Conservation (phyloP, 192 early-diverging fungal species). For the Fimicolochytrium jonesii region DNA sequence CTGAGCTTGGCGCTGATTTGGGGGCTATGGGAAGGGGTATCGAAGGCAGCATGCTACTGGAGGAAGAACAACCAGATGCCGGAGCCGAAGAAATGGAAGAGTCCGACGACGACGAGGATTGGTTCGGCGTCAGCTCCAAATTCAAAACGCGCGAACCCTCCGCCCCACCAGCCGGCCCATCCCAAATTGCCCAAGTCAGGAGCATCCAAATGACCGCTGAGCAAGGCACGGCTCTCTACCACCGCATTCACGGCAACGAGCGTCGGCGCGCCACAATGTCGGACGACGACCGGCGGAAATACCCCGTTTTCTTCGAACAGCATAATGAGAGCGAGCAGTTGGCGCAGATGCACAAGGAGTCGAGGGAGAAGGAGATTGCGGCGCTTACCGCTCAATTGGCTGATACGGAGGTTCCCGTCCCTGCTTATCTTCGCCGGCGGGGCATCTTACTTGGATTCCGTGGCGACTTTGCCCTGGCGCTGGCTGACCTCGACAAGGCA, state of each 20-base stretch:
- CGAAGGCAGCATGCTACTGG: neutral
- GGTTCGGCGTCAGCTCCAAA: neutral
- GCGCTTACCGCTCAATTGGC: conserved; percentile 35
- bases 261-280: conserved; percentile 27
- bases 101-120: neutral
- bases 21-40: no score
- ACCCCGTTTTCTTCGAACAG: conserved; percentile 42
- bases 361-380: conserved; percentile 30
- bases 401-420: conserved; percentile 33
- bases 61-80: neutral
- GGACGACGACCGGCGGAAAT: conserved; percentile 30
- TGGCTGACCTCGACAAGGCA: conserved; percentile 44
- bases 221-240: conserved; percentile 31
- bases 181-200: no score
- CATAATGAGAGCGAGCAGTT: conserved; percentile 20
- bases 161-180: no score
- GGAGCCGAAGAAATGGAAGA: no score
- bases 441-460: conserved; percentile 36
- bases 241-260: conserved; percentile 28
- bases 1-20: no score
- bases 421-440: conserved; percentile 37
- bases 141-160: no score
- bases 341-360: conserved; percentile 12
- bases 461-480: conserved; percentile 32
- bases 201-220: conserved; percentile 3